These are phyloP conservation scores for Aspergillus pseudotamarii DNA, from an alignment of 2,329 filamentous ascomycete genomes.

Conservation along the genomic window DNA sequence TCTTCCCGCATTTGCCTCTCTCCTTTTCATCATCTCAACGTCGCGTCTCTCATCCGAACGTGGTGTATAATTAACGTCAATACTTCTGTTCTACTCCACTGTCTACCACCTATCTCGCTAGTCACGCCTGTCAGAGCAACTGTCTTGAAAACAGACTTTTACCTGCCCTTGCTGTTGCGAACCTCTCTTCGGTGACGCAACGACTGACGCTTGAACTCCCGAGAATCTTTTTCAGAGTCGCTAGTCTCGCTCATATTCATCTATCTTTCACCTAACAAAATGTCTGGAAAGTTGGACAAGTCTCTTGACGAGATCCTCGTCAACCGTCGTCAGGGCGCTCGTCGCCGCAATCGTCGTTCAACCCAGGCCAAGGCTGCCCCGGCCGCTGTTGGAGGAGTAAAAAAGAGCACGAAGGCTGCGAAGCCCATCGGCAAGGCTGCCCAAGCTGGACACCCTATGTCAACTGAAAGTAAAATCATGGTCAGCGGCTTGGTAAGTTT, in stretches of 20 bases:
- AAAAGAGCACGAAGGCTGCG: conserved; percentile 68
- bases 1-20: conserved; percentile 14
- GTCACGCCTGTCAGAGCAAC: conserved; percentile 1
- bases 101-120: not conserved
- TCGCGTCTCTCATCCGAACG: conserved; percentile 19
- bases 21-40: conserved; percentile 17
- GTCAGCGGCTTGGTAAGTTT: conserved; percentile 93
- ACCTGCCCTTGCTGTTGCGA: conserved; percentile 10
- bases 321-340: conserved; percentile 63
- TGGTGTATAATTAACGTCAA: conserved; percentile 3
- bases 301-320: conserved; percentile 97
- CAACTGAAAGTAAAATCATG: conserved; percentile 90
- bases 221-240: conserved; percentile 7
- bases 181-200: conserved; percentile 12
- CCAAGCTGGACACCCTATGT: conserved; percentile 65
- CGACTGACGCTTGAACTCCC: conserved; percentile 14
- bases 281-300: conserved; percentile 95
- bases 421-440: conserved; percentile 53
- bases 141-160: conserved; percentile 10
- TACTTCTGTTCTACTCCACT: conserved; percentile 1
- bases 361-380: conserved; percentile 39
- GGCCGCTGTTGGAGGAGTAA: conserved; percentile 75
- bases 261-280: conserved; percentile 48
- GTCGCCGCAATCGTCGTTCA: conserved; percentile 50
- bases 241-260: conserved; percentile 8